Evolutionary conservation across 306 rosid species (phyloP), one percentile per base, ranked within the genome.

Genomic region (Carpinus viminea): DNA sequence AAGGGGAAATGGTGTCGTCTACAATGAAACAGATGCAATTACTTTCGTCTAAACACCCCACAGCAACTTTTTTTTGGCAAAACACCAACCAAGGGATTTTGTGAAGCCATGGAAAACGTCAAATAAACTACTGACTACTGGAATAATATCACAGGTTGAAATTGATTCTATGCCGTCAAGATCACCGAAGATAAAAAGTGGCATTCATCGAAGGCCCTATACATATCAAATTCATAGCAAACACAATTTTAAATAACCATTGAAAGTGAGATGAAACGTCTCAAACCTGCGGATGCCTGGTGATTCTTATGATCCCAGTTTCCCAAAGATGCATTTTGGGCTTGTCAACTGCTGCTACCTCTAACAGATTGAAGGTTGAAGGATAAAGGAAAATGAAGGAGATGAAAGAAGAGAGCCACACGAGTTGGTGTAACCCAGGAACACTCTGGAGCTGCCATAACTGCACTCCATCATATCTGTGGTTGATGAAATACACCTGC

Each of bases 241-340:
- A 80, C 10, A 24, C 20, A 59, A 38, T 24, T 8, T 56, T 9
- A 55, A 62, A 70, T 68, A 50, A 13, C 59, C 34, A 65, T 77
- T 77, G 59, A 43, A 53, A 62, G n/a, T 34, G 59, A 45, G 5
- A 11, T 24, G 78, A 51, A 7, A 51, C 15, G 56, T 65, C 60
- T 20, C 66, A 68, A 87, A 94, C 98, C 97, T 92, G 98, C 24
- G 98, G 98, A 79, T 95, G 98, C 81, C 98, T 88, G 59, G 98
- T 95, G 81, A 95, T 92, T 85, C 98, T 92, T 66, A 95, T 92
- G 53, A 95, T 88, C 80, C 98, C 98, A 73, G 97, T 91, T 87
- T 95, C 98, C 93, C 96, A 95, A 68, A 95, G 97, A 87, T 95
- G 98, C 88, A 95, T 78, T 83, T 95, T 91, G 68, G 98, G 98